Percentiles rank a stretch among this genome's conserved stretches.
These are phyloP conservation scores for Syzygium grande DNA, from an alignment of 345 rosid species.

Conservation along the genomic window DNA sequence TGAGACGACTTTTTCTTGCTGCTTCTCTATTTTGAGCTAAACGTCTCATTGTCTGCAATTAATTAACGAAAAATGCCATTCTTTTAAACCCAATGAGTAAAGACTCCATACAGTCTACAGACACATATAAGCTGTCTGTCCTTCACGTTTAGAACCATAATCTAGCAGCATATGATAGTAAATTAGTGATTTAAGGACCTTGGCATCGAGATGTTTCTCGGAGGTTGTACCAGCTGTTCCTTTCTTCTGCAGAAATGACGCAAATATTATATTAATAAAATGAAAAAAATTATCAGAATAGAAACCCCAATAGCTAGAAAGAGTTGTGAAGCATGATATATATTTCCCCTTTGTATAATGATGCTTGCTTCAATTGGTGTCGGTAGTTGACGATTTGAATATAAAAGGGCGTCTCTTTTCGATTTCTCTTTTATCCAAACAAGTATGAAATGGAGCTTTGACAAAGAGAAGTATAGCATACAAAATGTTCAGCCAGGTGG, in stretches of 20 bases:
- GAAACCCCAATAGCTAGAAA: background rate
- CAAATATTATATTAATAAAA: background rate
- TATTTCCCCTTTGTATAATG: background rate
- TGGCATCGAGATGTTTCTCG: slow-evolving; percentile 82
- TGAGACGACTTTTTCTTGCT: slow-evolving; percentile 92
- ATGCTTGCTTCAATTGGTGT: background rate
- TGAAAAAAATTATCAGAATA: background rate
- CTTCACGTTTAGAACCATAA: background rate
- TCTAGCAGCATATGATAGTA: background rate
- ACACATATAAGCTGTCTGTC: background rate
- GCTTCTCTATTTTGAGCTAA: slow-evolving; percentile 99
- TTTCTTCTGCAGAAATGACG: slow-evolving; percentile 49
- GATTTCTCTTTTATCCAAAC: background rate
- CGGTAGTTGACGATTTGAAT: background rate
- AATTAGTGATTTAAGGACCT: slow-evolving; percentile 30
- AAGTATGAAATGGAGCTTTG: background rate
- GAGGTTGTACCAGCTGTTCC: slow-evolving; percentile 45
- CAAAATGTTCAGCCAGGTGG: background rate
- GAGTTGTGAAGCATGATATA: background rate
- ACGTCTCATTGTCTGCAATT: slow-evolving; percentile 77
- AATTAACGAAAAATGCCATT: background rate
- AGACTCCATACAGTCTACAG: background rate
- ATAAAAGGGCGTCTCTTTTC: background rate
- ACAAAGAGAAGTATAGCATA: background rate
- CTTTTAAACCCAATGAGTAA: background rate